These are phyloP conservation scores for Closterium sp. DNA, from an alignment of 139 green algal genomes.

Conservation along the genomic window DNA sequence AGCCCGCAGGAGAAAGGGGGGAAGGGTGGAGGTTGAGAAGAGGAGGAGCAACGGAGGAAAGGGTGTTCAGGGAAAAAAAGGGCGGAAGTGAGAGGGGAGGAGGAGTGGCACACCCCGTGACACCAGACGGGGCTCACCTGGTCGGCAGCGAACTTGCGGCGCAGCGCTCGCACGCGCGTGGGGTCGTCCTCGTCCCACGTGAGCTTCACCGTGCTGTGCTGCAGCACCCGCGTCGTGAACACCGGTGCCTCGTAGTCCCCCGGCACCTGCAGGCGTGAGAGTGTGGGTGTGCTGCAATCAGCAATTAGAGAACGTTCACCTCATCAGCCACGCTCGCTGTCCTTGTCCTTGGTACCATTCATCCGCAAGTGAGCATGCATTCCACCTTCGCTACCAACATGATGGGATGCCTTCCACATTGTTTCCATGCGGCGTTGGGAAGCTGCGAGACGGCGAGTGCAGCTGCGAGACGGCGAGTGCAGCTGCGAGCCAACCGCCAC, in stretches of 20 bases:
- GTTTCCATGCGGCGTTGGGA: too few relatives aligned
- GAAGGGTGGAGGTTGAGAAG: background rate
- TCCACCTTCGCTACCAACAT: too few relatives aligned
- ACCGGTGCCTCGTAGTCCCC: constrained; percentile 75
- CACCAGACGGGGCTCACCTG: background rate
- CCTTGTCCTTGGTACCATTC: too few relatives aligned
- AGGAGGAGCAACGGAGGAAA: background rate
- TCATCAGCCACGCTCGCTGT: too few relatives aligned
- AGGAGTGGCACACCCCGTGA: background rate
- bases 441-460: too few relatives aligned
- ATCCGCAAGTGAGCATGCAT: too few relatives aligned
- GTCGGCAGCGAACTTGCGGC: constrained; percentile 30
- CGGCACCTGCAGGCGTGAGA: constrained; percentile 55
- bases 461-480: too few relatives aligned
- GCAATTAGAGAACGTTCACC: too few relatives aligned
- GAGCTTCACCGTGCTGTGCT: constrained; percentile 88
- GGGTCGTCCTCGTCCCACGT: constrained; percentile 89
- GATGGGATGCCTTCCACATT: too few relatives aligned
- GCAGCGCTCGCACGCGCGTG: constrained; percentile 62
- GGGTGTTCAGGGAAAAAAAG: background rate
- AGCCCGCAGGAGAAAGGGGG: background rate
- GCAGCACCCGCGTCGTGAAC: constrained; percentile 75
- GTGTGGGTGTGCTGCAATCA: too few relatives aligned
- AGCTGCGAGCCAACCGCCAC: too few relatives aligned
- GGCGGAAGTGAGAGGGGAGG: background rate